A percentile compares a stretch with the other conserved stretches of the same genome.
phyloP scores from a whole-genome alignment of 2,329 filamentous ascomycete genomes.

The Aureobasidium sp. region DNA sequence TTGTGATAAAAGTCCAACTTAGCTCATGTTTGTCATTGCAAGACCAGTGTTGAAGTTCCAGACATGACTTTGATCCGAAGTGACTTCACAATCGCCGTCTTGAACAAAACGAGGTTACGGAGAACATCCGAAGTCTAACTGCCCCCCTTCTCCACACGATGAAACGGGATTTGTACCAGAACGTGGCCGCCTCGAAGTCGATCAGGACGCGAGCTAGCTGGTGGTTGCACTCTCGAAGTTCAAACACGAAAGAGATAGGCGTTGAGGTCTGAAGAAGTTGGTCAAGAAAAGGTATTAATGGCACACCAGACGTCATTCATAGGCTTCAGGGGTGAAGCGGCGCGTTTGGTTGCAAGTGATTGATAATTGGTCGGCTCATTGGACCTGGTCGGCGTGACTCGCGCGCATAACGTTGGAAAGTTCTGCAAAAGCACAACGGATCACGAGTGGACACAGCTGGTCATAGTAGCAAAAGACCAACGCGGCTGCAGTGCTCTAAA shows the following conservation, averaged over 20 bases:
- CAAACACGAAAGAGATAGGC: neutral
- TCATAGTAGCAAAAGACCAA: neutral
- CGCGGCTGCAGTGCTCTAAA: neutral
- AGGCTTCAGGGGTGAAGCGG: neutral
- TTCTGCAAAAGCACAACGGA: neutral
- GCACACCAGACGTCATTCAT: neutral
- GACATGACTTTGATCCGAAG: neutral
- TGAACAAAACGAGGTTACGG: neutral
- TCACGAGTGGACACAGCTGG: neutral
- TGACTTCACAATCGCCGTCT: neutral
- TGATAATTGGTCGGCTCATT: neutral
- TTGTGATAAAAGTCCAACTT: neutral
- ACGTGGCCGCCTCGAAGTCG: neutral
- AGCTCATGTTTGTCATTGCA: neutral
- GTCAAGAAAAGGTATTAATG: neutral
- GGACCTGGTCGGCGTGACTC: neutral
- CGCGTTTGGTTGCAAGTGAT: neutral
- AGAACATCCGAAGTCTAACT: neutral
- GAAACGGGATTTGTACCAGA: slow-evolving; percentile 6
- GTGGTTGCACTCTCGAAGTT: neutral
- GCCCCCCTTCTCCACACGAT: slow-evolving; percentile 7
- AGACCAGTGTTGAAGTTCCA: neutral
- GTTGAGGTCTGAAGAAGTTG: neutral
- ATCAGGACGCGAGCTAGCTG: neutral
- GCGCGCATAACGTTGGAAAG: slow-evolving; percentile 8